Conservation (phyloP, 1,139 yeast genomes). For the Schwanniomyces etchellsii region DNA sequence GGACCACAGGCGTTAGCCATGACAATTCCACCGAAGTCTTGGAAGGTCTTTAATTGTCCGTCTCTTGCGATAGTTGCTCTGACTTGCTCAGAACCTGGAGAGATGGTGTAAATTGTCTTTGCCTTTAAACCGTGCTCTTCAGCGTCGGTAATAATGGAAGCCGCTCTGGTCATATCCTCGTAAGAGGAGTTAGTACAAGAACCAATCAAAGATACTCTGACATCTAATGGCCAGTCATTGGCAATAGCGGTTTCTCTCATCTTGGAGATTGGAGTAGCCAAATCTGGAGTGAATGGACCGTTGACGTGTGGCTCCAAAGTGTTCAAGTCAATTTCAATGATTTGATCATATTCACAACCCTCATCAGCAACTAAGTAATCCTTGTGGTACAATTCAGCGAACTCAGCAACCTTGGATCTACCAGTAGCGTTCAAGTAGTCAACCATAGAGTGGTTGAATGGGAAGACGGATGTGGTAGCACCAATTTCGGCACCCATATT, state of each 20-base stretch:
- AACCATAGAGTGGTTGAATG: slow-evolving; percentile 87
- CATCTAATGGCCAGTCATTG: slow-evolving; percentile 91
- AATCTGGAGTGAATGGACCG: slow-evolving; percentile 99
- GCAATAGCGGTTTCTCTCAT: slow-evolving; percentile 83
- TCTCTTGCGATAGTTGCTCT: slow-evolving; percentile 98
- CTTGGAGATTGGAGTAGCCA: slow-evolving; percentile 95
- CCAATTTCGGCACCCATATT: slow-evolving; percentile 99
- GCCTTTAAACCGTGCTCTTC: slow-evolving; percentile 85
- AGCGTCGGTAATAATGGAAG: slow-evolving; percentile 89
- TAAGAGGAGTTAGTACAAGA: slow-evolving; percentile 99
- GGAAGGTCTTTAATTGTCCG: slow-evolving; percentile 86
- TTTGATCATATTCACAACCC: slow-evolving; percentile 94
- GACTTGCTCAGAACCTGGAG: slow-evolving; percentile 99
- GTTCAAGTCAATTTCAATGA: slow-evolving; percentile 90
- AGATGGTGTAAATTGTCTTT: slow-evolving; percentile 85
- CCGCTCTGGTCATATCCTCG: slow-evolving; percentile 98
- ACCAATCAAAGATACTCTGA: slow-evolving; percentile 95
- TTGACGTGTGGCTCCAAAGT: slow-evolving; percentile 95
- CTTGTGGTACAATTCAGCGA: slow-evolving; percentile 68
- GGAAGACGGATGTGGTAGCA: slow-evolving; percentile 98
- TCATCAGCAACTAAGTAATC: slow-evolving; percentile 86
- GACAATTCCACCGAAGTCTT: slow-evolving; percentile 91
- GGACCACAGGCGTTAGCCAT: slow-evolving; percentile 99
- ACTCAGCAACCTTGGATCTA: slow-evolving; percentile 77
- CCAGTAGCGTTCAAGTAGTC: slow-evolving; percentile 86